phyloP scores from a whole-genome alignment of 2,329 filamentous ascomycete genomes.

The Claviceps sp. region DNA sequence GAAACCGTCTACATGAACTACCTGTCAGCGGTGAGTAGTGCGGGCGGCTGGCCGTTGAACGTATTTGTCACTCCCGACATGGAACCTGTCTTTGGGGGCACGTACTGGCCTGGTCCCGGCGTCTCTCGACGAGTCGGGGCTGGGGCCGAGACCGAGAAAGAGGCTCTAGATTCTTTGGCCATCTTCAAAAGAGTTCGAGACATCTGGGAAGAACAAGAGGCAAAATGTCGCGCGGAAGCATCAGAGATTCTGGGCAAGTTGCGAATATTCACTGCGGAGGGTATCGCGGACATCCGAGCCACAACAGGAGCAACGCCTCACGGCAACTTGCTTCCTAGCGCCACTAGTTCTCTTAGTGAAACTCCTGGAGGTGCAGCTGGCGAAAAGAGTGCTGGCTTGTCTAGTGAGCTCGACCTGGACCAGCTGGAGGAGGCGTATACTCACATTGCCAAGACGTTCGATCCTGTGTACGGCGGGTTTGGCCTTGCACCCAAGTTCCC shows the following conservation, averaged over 20 bases:
- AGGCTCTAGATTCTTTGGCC: slow-evolving; percentile 65
- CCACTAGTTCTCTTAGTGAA: not conserved
- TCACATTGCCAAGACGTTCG: slow-evolving; percentile 70
- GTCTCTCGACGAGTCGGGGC: slow-evolving; percentile 28
- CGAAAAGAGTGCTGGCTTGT: slow-evolving; percentile 19
- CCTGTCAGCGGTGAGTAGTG: slow-evolving; percentile 80
- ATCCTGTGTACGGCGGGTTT: slow-evolving; percentile 69
- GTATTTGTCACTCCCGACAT: slow-evolving; percentile 92
- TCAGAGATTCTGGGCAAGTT: slow-evolving; percentile 71
- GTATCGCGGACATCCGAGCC: slow-evolving; percentile 45
- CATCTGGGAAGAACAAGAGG: slow-evolving; percentile 72
- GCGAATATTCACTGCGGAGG: slow-evolving; percentile 78
- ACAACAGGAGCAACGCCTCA: slow-evolving; percentile 16
- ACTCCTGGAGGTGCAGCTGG: slow-evolving; percentile 7
- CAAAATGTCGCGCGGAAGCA: slow-evolving; percentile 71
- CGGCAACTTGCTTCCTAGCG: slow-evolving; percentile 8
- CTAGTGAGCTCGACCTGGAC: slow-evolving; percentile 74
- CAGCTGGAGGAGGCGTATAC: slow-evolving; percentile 80
- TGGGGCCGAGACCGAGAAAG: slow-evolving; percentile 32
- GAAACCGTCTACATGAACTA: slow-evolving; percentile 99
- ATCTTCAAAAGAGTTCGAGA: slow-evolving; percentile 66
- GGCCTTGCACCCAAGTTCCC: slow-evolving; percentile 75
- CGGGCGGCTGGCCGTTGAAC: slow-evolving; percentile 88
- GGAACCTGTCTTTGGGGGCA: slow-evolving; percentile 89
- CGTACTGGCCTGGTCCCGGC: slow-evolving; percentile 82